phyloP scores from a whole-genome alignment of 345 rosid species.

The Pistacia vera region DNA sequence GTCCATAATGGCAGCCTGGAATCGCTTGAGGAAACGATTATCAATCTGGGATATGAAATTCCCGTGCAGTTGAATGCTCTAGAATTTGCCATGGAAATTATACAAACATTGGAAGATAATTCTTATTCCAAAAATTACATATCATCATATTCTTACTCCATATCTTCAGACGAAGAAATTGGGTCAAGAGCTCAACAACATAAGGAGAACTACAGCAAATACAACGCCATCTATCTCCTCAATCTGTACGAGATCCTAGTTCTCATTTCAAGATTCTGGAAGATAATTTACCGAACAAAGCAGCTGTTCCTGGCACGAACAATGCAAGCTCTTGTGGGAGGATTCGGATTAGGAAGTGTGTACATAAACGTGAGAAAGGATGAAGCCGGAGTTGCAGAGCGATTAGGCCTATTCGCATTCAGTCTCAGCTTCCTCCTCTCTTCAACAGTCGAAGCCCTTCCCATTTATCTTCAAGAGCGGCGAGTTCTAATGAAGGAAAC shows the following conservation, averaged over 20 bases:
- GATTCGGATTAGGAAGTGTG: conserved; percentile 79
- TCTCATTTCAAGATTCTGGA: conserved; percentile 84
- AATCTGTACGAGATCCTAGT: conserved; percentile 52
- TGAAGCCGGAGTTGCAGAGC: conserved; percentile 66
- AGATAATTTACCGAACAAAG: conserved; percentile 78
- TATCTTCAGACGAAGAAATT: conserved; percentile 38
- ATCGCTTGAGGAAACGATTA: conserved; percentile 61
- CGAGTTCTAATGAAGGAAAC: conserved; percentile 88
- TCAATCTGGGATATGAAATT: conserved; percentile 58
- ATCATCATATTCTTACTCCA: conserved; percentile 17
- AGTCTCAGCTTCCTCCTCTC: conserved; percentile 88
- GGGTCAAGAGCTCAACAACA: conserved; percentile 13
- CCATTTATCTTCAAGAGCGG: conserved; percentile 84
- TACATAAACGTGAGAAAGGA: conserved; percentile 57
- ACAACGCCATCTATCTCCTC: conserved; percentile 16
- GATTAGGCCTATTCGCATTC: conserved; percentile 86
- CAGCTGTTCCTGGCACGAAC: conserved; percentile 80
- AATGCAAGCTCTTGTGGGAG: conserved; percentile 85
- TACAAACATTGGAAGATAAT: conserved; percentile 41
- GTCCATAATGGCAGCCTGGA: conserved; percentile 62
- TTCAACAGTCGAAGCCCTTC: conserved; percentile 92
- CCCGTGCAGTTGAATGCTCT: conserved; percentile 72
- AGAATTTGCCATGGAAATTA: conserved; percentile 86
- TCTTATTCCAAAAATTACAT: conserved; percentile 24
- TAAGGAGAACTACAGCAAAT: conserved; percentile 10